phyloP scores from a whole-genome alignment of 2,329 filamentous ascomycete species.

The Gaeumannomyces tritici region DNA sequence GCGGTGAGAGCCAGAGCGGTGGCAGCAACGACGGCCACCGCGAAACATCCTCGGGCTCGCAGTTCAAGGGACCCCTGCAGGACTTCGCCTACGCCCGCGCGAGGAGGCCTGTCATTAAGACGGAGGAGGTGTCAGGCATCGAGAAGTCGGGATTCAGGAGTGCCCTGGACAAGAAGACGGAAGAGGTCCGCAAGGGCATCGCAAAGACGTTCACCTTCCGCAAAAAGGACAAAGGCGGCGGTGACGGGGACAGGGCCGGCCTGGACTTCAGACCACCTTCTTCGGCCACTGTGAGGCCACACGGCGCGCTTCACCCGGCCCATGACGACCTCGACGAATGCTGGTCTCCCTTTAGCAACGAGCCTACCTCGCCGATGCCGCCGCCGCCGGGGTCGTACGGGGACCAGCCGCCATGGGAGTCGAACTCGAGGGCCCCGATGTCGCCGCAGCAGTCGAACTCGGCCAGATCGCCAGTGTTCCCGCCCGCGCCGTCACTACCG shows the following conservation, averaged over 20 bases:
- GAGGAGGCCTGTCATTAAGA: slow-evolving; percentile 32
- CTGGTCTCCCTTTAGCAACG: slow-evolving; percentile 6
- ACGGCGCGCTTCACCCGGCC: slow-evolving; percentile 8
- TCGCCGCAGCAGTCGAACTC: slow-evolving; percentile 24
- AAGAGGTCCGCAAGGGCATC: slow-evolving; percentile 42
- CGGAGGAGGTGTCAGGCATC: slow-evolving; percentile 42
- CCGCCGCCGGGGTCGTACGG: slow-evolving; percentile 6
- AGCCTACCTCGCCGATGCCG: slow-evolving; percentile 6
- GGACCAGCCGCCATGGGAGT: slow-evolving; percentile 16
- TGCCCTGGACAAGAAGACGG: slow-evolving; percentile 44
- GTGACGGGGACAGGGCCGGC: slow-evolving; percentile 12
- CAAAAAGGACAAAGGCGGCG: slow-evolving; percentile 28
- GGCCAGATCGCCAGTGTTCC: slow-evolving; percentile 31
- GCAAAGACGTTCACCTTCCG: slow-evolving; percentile 44
- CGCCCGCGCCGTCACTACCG: slow-evolving; percentile 20
- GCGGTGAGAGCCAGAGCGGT: slow-evolving; percentile 27
- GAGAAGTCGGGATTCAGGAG: slow-evolving; percentile 44
- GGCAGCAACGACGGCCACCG: slow-evolving; percentile 24
- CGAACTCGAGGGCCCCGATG: background rate
- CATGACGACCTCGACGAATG: slow-evolving; percentile 12
- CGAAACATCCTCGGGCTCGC: slow-evolving; percentile 13
- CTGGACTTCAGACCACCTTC: slow-evolving; percentile 23
- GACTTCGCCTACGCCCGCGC: slow-evolving; percentile 34
- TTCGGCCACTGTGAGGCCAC: slow-evolving; percentile 24
- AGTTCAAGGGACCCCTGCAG: slow-evolving; percentile 22